These are phyloP conservation scores for Micractinium sp. DNA, from an alignment of 139 green algal species.

Conservation along the genomic window DNA sequence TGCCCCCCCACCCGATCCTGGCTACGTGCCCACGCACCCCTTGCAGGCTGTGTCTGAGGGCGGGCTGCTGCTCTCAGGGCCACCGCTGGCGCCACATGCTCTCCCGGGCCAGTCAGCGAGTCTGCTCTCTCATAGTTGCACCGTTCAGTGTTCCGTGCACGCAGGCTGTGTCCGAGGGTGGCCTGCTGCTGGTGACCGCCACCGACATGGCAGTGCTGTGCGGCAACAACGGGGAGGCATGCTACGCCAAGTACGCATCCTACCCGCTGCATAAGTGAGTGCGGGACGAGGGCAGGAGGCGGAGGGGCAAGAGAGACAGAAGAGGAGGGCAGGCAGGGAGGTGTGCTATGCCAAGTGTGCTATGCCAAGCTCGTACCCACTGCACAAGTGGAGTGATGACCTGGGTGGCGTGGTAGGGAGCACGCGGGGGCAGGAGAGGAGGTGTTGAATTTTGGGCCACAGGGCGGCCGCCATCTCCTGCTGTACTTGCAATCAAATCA, in stretches of 20 bases:
- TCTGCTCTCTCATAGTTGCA: too few relatives aligned
- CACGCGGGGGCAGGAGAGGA: too few relatives aligned
- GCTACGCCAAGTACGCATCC: slow-evolving; percentile 94
- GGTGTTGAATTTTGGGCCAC: too few relatives aligned
- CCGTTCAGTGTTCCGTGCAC: background rate
- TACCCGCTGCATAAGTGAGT: slow-evolving; percentile 86
- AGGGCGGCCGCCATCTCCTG: too few relatives aligned
- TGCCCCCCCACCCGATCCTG: too few relatives aligned
- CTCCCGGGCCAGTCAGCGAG: background rate
- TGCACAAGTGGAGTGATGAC: too few relatives aligned
- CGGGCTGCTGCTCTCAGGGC: background rate
- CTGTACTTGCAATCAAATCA: too few relatives aligned
- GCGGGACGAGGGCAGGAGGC: background rate
- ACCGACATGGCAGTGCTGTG: slow-evolving; percentile 99
- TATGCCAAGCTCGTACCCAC: too few relatives aligned
- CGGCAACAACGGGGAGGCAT: slow-evolving; percentile 93
- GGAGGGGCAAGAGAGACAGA: background rate
- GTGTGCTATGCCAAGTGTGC: too few relatives aligned
- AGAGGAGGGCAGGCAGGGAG: background rate
- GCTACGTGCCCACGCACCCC: too few relatives aligned
- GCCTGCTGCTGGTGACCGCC: slow-evolving; percentile 93
- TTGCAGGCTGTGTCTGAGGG: background rate
- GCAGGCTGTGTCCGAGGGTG: slow-evolving; percentile 84
- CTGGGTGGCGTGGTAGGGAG: too few relatives aligned
- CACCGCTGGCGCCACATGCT: background rate